Percentiles rank a stretch among this genome's conserved stretches.
These are phyloP conservation scores for Porcisia deanei DNA, from an alignment of 208 protist species.

Conservation along the genomic window DNA sequence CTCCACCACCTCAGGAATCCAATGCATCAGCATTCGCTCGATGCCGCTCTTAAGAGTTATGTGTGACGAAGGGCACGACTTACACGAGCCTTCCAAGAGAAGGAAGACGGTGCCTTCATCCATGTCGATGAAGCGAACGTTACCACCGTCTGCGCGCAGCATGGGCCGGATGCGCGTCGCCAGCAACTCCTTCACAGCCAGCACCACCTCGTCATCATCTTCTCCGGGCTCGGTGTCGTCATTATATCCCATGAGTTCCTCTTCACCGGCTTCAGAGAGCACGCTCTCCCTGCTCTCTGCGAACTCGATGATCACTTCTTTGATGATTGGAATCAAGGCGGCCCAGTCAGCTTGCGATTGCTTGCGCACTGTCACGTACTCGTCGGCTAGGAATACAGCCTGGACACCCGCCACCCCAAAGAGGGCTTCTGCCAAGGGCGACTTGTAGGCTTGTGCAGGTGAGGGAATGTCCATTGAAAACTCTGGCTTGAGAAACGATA, in stretches of 20 bases:
- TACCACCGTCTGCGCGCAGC: constrained; percentile 90
- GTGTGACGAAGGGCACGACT: constrained; percentile 87
- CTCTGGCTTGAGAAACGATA: constrained; percentile 79
- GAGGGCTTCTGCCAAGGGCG: constrained; percentile 65
- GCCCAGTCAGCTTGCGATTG: constrained; percentile 55
- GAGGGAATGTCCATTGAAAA: constrained; percentile 79
- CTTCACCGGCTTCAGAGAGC: constrained; percentile 70
- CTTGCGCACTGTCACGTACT: constrained; percentile 85
- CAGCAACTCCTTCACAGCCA: constrained; percentile 93
- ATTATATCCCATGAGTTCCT: constrained; percentile 64
- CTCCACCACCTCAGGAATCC: constrained; percentile 92
- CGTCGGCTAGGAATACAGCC: constrained; percentile 75
- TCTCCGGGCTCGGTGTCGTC: constrained; percentile 90
- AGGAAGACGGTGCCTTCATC: constrained; percentile 90
- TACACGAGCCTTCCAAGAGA: constrained; percentile 89
- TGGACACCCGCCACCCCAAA: constrained; percentile 75
- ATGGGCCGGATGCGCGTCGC: constrained; percentile 88
- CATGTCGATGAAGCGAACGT: constrained; percentile 92
- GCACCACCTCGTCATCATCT: constrained; percentile 90
- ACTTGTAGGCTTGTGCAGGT: constrained; percentile 66
- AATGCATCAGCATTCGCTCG: constrained; percentile 95
- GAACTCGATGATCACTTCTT: constrained; percentile 78
- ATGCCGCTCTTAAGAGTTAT: constrained; percentile 93
- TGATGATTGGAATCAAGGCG: constrained; percentile 40
- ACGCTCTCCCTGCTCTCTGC: constrained; percentile 68